Evolutionary conservation across 129 eudicot species (phyloP), one percentile per base, ranked within the genome.

Genomic region (Helianthus tuberosus): DNA sequence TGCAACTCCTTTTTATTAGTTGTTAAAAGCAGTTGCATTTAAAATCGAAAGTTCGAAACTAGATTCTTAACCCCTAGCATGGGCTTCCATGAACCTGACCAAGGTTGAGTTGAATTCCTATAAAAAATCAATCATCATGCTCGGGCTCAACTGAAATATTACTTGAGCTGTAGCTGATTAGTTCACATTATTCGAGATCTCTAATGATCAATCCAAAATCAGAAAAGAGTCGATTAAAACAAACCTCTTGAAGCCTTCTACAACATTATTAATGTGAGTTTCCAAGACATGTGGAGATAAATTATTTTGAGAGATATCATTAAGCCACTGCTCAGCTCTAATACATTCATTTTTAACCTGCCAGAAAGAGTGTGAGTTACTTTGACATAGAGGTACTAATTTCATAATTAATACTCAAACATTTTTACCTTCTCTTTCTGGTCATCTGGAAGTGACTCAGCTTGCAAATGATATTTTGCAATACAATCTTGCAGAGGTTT

Each of bases 401-500:
- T 25, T 58, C 64, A 58, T 10, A 36, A 2, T 25, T 3, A 23
- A 20, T 11, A 25, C 64, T 20, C 25, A 3, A 1, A 58, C 8
- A 10, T 25, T 58, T 58, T 25, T 8, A 58, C 64, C 64, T 58
- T 82, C 36, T 88, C 84, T 84, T 68, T 88, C 62, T 60, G 82
- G 54, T 69, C 39, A 27, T 81, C 50, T 25, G 91, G 76, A 16
- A 85, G 78, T 75, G 90, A 85, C 39, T 71, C 86, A 67, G 59
- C 93, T 64, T 74, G 82, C 74, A 3, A 47, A 61, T 80, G 84
- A 73, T 81, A 73, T 46, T 85, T 84, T 66, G 17, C 79, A 32
- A 94, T 83, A 81, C 77, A 68, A 32, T 74, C 65, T 52, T 72
- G 36, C 68, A 88, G 71, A 55, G 57, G 49, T 70, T 75, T 81